Base-by-base conservation (phyloP, 2,329 filamentous ascomycete genomes). In the Davidsoniella eucalypti region DNA sequence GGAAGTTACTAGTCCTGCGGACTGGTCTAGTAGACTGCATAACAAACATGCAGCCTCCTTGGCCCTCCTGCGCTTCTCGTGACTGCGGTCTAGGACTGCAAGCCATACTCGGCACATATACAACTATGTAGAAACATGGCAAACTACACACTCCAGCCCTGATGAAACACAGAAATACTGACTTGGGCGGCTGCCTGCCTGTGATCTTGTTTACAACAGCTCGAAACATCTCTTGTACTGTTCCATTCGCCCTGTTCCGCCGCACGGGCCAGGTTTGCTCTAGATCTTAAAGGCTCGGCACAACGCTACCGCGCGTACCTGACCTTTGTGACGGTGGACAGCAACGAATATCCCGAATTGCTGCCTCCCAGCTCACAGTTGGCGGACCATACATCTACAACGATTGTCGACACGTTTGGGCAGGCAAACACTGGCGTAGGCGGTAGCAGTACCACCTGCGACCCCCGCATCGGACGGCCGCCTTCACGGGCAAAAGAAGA, bases 251-350 rank as follows among this genome's bases (percentile, higher is more conserved):
- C 44, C 2, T 47, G 29, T 14, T 18, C 44, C 21, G 21, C 21
- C 18, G 21, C 44, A 17, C 36, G 23, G 4, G 25, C 36, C 5
- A 42, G 18, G 37, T 44, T 51, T 56, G 57, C 62, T 4, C 43
- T 56, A 1, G 56, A 60, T 5, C 61, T 73, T 45, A 58, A 61
- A 14, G 61, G 64, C 3, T 56, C 71, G 1, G 70, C 71, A 1
- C 66, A 65, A 52, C 65, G 64, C 54, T 71, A 69, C 57, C 55
- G 59, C 49, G 68, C 72, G 10, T 72, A 70, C 51, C 61, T 74
- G 10, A 61, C 59, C 50, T 73, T 74, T 53, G 65, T 69, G 3
- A 71, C 67, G 1, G 65, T 72, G 2, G 68, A 73, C 51, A 60
- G 62, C 0, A 52, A 56, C 26, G 68, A 72, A 53, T 73, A 73